Percentiles rank a stretch among this genome's conserved stretches.
These are phyloP conservation scores for Yarrowia sp. DNA, from an alignment of 805 yeast genomes.

Conservation along the genomic window DNA sequence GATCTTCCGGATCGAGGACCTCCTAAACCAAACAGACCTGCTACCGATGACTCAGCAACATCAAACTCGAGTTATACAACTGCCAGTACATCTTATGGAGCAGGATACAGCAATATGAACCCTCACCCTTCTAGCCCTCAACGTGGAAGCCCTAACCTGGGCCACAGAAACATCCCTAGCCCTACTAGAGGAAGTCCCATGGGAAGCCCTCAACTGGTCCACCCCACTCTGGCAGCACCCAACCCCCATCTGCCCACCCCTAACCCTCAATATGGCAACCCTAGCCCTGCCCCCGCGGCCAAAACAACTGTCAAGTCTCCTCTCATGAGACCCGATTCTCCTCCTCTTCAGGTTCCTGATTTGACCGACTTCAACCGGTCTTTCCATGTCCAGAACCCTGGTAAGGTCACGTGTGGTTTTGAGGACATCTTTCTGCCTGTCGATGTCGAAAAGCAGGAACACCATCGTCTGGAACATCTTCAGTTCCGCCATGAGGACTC, in stretches of 20 bases:
- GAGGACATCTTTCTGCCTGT: conserved; percentile 25
- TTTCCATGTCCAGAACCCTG: conserved; percentile 5
- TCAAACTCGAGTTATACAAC: neutral
- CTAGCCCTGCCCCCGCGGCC: neutral
- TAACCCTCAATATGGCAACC: neutral
- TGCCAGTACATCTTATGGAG: neutral
- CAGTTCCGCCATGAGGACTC: conserved; percentile 24
- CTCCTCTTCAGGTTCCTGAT: neutral
- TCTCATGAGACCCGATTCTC: conserved; percentile 3
- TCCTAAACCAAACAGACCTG: neutral
- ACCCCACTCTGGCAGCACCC: neutral
- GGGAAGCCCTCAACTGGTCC: neutral
- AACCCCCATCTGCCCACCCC: neutral
- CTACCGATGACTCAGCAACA: neutral
- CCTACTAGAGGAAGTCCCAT: neutral
- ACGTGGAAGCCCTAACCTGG: neutral
- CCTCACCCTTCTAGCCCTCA: neutral
- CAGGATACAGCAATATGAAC: neutral
- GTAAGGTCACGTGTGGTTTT: conserved; percentile 26
- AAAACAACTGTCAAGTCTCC: conserved; percentile 11
- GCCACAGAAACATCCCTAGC: neutral
- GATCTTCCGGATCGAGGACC: conserved; percentile 7
- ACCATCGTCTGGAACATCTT: neutral
- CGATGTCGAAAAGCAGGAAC: conserved; percentile 8
- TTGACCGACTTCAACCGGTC: conserved; percentile 9